Conservation (phyloP, 192 early-diverging fungal genomes). For the Podila minutissima region DNA sequence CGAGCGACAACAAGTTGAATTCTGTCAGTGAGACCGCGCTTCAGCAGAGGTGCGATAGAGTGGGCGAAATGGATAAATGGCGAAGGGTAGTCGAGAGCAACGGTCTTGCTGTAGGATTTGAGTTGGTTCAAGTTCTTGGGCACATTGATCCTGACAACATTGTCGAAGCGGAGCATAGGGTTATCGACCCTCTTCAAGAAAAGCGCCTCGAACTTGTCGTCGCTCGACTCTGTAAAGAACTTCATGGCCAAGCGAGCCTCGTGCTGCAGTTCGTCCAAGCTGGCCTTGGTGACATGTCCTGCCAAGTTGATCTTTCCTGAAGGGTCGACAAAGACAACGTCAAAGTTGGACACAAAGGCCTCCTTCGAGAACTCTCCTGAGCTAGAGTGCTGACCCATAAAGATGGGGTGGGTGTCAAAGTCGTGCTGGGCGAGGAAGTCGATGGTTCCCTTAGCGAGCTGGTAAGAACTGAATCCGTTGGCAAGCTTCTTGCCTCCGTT, state of each 20-base stretch:
- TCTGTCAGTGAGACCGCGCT: slow-evolving; percentile 60
- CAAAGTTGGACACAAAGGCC: slow-evolving; percentile 71
- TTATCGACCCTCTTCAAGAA: slow-evolving; percentile 80
- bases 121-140: slow-evolving; percentile 29
- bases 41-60: slow-evolving; percentile 55
- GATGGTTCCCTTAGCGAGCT: slow-evolving; percentile 86
- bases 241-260: slow-evolving; percentile 72
- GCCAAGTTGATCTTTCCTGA: slow-evolving; percentile 87
- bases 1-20: slow-evolving; percentile 55
- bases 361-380: slow-evolving; percentile 69
- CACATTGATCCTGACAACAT: slow-evolving; percentile 63
- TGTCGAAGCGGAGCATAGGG: slow-evolving; percentile 73
- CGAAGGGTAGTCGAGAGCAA: slow-evolving; percentile 55
- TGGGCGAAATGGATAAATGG: slow-evolving; percentile 58
- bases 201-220: slow-evolving; percentile 80
- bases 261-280: slow-evolving; percentile 77
- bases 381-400: slow-evolving; percentile 71
- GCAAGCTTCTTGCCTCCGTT: slow-evolving; percentile 71
- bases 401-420: slow-evolving; percentile 69
- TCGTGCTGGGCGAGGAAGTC: slow-evolving; percentile 84
- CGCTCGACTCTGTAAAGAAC: slow-evolving; percentile 69
- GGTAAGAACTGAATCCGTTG: slow-evolving; percentile 81
- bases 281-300: slow-evolving; percentile 69
- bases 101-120: slow-evolving; percentile 35
- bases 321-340: slow-evolving; percentile 88